A percentile compares a stretch with the other conserved stretches of the same genome.
Evolutionary conservation across 257 asterid species (phyloP).

Genomic region (Rhazya stricta): DNA sequence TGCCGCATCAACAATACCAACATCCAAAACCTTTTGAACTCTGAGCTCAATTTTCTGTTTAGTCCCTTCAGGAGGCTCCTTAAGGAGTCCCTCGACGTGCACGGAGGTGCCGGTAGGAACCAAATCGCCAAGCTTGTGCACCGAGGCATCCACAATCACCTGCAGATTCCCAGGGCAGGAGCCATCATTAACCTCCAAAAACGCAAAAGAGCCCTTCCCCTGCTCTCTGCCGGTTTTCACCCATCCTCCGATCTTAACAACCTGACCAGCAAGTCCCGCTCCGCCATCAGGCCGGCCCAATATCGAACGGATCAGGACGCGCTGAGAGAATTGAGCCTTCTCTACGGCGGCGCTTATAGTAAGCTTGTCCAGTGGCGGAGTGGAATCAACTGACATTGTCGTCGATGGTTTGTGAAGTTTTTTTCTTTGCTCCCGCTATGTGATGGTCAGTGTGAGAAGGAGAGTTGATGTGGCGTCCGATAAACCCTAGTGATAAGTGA

Average conservation of each 20-base stretch:
- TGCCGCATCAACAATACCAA: slow-evolving; percentile 79
- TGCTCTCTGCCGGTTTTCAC: slow-evolving; percentile 90
- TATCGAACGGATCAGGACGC: slow-evolving; percentile 71
- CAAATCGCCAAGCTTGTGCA: slow-evolving; percentile 59
- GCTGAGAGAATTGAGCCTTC: slow-evolving; percentile 68
- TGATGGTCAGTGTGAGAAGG: not conserved
- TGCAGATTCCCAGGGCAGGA: slow-evolving; percentile 76
- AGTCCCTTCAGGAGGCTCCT: slow-evolving; percentile 69
- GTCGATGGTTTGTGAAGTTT: not conserved
- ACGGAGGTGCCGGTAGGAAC: slow-evolving; percentile 77
- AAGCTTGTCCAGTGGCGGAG: slow-evolving; percentile 51
- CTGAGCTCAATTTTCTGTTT: slow-evolving; percentile 74
- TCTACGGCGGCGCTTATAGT: slow-evolving; percentile 31
- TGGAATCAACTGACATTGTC: slow-evolving; percentile 39
- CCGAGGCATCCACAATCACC: slow-evolving; percentile 59
- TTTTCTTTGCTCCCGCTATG: not conserved
- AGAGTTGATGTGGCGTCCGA: not conserved
- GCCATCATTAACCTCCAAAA: slow-evolving; percentile 81
- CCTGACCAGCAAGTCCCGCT: slow-evolving; percentile 60
- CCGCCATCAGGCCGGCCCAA: slow-evolving; percentile 71
- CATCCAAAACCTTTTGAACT: slow-evolving; percentile 56
- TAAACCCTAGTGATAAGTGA: slow-evolving; percentile 6
- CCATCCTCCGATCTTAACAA: slow-evolving; percentile 79
- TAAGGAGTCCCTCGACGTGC: slow-evolving; percentile 67
- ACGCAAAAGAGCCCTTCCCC: slow-evolving; percentile 76